Conservation (phyloP, 2,329 filamentous ascomycete genomes). For the Fonsecaea multimorphosa region DNA sequence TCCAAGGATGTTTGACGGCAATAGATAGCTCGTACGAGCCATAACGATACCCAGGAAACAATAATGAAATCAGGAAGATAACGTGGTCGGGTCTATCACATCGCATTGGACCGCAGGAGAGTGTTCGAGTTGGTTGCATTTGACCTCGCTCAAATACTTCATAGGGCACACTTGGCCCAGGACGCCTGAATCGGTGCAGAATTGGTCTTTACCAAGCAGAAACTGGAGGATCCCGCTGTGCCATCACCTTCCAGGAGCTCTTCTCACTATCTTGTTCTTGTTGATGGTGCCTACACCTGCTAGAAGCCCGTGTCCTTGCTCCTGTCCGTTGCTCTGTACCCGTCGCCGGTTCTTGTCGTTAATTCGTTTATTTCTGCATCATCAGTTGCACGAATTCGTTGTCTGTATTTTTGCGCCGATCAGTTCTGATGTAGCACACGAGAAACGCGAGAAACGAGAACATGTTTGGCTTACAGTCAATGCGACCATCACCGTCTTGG, state of each 20-base stretch:
- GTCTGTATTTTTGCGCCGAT: conserved; percentile 61
- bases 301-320: conserved; percentile 7
- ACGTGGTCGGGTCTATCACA: not conserved
- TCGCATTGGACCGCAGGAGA: not conserved
- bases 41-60: conserved; percentile 2
- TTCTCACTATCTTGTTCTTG: not conserved
- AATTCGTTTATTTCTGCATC: conserved; percentile 80
- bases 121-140: conserved; percentile 2
- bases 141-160: conserved; percentile 3
- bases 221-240: conserved; percentile 4
- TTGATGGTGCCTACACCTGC: conserved; percentile 8
- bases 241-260: not conserved
- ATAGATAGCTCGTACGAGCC: not conserved
- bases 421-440: not conserved
- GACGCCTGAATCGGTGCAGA: not conserved
- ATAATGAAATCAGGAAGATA: not conserved
- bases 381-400: conserved; percentile 94
- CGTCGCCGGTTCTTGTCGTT: conserved; percentile 11
- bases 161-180: not conserved
- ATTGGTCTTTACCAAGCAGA: conserved; percentile 22
- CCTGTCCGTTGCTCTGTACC: conserved; percentile 6
- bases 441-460: not conserved
- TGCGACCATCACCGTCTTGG: conserved; percentile 85
- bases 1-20: not conserved
- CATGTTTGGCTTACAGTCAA: conserved; percentile 71